Evolutionary conservation across 768 basidiomycete genomes (phyloP).

Genomic region (Lentinula lateritia): DNA sequence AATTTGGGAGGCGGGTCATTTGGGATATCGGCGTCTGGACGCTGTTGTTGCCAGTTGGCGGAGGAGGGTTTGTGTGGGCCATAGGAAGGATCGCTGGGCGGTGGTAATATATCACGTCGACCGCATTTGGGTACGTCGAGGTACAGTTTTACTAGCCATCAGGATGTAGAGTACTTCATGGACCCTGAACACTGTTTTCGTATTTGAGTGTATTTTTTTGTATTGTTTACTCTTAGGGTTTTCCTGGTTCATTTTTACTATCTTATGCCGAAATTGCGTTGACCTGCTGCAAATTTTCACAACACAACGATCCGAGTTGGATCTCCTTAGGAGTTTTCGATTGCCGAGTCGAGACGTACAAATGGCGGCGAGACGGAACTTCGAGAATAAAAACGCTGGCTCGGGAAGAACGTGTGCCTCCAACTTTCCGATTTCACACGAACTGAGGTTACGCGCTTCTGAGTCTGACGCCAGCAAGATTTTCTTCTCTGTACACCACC

Average conservation of each 20-base stretch:
- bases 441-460: background rate
- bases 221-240: background rate
- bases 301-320: background rate
- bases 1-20: slow-evolving; percentile 64
- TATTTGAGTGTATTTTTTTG: background rate
- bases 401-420: background rate
- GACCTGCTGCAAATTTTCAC: background rate
- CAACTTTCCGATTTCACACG: slow-evolving; percentile 3
- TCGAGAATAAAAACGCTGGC: background rate
- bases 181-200: background rate
- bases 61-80: slow-evolving; percentile 52
- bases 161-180: background rate
- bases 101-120: slow-evolving; percentile 34
- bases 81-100: slow-evolving; percentile 41
- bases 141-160: background rate
- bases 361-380: background rate
- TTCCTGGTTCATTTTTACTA: too few relatives aligned
- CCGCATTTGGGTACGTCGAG: background rate
- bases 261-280: too few relatives aligned
- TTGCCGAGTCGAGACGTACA: background rate
- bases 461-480: background rate
- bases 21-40: slow-evolving; percentile 86
- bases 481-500: slow-evolving; percentile 18
- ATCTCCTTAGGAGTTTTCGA: background rate
- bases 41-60: slow-evolving; percentile 58